Percentiles rank a stretch among this genome's conserved stretches.
These are phyloP conservation scores for Schizopora paradoxa DNA, from an alignment of 1,284 basidiomycete genomes.

Conservation along the genomic window DNA sequence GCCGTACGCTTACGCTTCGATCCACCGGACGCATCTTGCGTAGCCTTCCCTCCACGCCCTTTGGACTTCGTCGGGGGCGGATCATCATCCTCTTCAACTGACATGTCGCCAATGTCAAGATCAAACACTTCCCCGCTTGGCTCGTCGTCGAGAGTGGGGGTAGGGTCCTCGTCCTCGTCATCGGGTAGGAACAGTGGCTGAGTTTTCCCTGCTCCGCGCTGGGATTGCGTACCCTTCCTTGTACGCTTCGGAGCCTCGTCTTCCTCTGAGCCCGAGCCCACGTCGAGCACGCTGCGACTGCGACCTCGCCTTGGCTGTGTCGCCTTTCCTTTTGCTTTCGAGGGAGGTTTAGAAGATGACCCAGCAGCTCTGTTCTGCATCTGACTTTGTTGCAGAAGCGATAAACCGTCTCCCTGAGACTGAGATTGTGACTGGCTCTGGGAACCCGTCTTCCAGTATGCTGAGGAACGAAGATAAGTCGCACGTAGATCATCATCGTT, in stretches of 20 bases:
- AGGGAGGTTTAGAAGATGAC: slow-evolving; percentile 11
- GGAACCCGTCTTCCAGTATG: slow-evolving; percentile 47
- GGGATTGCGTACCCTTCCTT: slow-evolving; percentile 14
- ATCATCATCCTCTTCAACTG: slow-evolving; percentile 22
- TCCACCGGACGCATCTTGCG: slow-evolving; percentile 20
- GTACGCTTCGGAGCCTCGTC: slow-evolving; percentile 5
- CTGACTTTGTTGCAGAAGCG: slow-evolving; percentile 15
- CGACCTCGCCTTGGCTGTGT: slow-evolving; percentile 5
- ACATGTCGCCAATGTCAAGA: slow-evolving; percentile 17
- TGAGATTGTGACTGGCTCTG: slow-evolving; percentile 20
- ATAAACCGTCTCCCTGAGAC: slow-evolving; percentile 14
- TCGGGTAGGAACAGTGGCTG: slow-evolving; percentile 41
- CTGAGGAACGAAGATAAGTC: slow-evolving; percentile 26
- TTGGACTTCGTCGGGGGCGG: slow-evolving; percentile 15
- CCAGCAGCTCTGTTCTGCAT: slow-evolving; percentile 18
- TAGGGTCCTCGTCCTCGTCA: slow-evolving; percentile 21
- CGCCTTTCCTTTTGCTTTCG: slow-evolving; percentile 5
- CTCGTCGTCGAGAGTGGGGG: slow-evolving; percentile 7
- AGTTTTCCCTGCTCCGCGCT: slow-evolving; percentile 21
- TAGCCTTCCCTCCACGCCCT: slow-evolving; percentile 2
- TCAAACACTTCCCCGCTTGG: slow-evolving; percentile 21
- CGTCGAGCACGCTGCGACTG: slow-evolving; percentile 4
- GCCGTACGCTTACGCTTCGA: slow-evolving; percentile 33
- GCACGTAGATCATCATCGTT: slow-evolving; percentile 6
- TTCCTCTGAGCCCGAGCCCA: background rate